Conservation (phyloP, 345 rosid genomes). For the Mercurialis annua region DNA sequence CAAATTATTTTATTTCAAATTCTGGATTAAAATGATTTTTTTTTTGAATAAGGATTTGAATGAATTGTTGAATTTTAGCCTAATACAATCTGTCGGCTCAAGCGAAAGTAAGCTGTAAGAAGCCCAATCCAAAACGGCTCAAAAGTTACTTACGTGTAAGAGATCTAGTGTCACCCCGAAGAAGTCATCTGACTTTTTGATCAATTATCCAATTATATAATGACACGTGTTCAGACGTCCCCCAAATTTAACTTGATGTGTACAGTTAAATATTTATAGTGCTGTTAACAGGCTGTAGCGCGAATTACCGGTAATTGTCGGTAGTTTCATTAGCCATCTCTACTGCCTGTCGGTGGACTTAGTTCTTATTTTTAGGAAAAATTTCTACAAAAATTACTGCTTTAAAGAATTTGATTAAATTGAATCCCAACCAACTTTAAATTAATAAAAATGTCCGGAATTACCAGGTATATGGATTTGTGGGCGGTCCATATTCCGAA, state of each 20-base stretch:
- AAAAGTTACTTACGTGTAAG: conserved; percentile 14
- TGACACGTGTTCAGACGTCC: background rate
- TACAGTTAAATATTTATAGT: background rate
- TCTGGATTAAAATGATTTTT: too few species aligned
- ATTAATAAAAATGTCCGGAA: too few species aligned
- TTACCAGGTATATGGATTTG: too few species aligned
- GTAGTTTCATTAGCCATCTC: conserved; percentile 21
- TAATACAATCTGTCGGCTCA: too few species aligned
- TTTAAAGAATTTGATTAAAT: too few species aligned
- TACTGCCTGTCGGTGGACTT: conserved; percentile 44
- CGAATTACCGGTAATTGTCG: conserved; percentile 34
- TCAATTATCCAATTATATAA: background rate
- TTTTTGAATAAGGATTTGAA: too few species aligned
- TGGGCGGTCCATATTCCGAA: too few species aligned
- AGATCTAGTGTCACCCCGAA: background rate
- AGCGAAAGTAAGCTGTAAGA: background rate
- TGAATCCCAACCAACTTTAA: too few species aligned
- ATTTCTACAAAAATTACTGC: too few species aligned
- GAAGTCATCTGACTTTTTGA: accelerated
- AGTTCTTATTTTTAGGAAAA: background rate
- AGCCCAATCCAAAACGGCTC: conserved; percentile 4
- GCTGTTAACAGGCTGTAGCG: conserved; percentile 35
- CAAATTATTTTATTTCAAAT: too few species aligned
- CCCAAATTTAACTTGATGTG: background rate
- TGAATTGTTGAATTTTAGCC: too few species aligned